These are phyloP conservation scores for Gossypium stocksii DNA, from an alignment of 345 rosid genomes.

Conservation along the genomic window DNA sequence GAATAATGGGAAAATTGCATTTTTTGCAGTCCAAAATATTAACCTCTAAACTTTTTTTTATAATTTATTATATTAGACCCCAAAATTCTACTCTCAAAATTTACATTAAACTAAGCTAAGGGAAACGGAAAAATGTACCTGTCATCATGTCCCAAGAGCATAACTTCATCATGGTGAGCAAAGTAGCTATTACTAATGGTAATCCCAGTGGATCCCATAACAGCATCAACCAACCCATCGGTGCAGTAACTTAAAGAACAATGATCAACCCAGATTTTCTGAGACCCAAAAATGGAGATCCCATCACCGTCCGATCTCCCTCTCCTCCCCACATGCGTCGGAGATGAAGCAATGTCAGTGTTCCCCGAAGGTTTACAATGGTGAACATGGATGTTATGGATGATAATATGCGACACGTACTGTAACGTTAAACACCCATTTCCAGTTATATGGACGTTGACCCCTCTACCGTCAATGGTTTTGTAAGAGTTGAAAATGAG, in stretches of 20 bases:
- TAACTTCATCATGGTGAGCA: constrained; percentile 78
- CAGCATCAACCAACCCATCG: constrained; percentile 84
- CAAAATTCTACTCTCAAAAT: neutral
- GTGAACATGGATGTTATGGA: constrained; percentile 76
- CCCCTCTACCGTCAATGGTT: constrained; percentile 88
- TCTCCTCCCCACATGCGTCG: constrained; percentile 62
- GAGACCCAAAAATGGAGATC: constrained; percentile 66
- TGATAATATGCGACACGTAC: constrained; percentile 66
- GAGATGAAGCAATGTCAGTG: constrained; percentile 61
- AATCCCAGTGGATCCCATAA: constrained; percentile 84
- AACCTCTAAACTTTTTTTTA: too few relatives aligned
- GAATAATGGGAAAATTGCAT: too few relatives aligned
- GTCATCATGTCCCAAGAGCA: constrained; percentile 86
- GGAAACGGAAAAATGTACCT: neutral
- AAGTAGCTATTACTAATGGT: constrained; percentile 79
- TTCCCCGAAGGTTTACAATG: constrained; percentile 85
- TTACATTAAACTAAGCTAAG: neutral
- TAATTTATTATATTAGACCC: too few relatives aligned
- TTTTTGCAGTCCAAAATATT: too few relatives aligned
- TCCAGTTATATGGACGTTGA: constrained; percentile 58
- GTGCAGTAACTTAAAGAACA: constrained; percentile 67
- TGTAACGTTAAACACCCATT: constrained; percentile 82
- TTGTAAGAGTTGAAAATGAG: constrained; percentile 79
- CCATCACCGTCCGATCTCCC: constrained; percentile 93
- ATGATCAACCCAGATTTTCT: constrained; percentile 89